A percentile compares a stretch with the other conserved stretches of the same genome.
Conservation (phyloP, 2,329 filamentous ascomycete genomes). For the Aspergillus sp. region DNA sequence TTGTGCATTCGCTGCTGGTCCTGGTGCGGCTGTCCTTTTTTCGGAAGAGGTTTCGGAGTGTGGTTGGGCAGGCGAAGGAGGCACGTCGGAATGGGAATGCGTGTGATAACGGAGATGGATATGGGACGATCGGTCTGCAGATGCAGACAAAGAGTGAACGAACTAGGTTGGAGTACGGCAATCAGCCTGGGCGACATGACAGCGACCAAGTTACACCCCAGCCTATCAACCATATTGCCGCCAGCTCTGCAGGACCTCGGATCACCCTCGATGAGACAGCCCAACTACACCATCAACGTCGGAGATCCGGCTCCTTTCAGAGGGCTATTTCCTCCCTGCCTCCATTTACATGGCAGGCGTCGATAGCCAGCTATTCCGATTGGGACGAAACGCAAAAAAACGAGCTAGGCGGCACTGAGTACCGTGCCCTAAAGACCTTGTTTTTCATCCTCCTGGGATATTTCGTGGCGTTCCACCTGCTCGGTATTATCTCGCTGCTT, state of each 20-base stretch:
- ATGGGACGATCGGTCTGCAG: background rate
- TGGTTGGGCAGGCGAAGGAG: constrained; percentile 61
- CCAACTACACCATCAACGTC: background rate
- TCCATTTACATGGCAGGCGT: constrained; percentile 59
- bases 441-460: constrained; percentile 67
- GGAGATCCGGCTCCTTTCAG: constrained; percentile 1
- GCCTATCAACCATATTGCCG: constrained; percentile 5
- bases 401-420: constrained; percentile 89
- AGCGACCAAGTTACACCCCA: constrained; percentile 10
- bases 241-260: constrained; percentile 16
- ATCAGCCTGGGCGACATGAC: background rate
- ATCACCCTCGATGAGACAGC: constrained; percentile 17
- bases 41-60: constrained; percentile 78
- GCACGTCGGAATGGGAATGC: constrained; percentile 40
- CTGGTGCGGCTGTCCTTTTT: constrained; percentile 93
- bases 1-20: constrained; percentile 73
- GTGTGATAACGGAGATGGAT: background rate
- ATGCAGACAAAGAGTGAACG: background rate
- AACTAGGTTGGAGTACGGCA: too few relatives aligned
- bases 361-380: constrained; percentile 78
- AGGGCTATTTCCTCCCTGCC: background rate
- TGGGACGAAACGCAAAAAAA: constrained; percentile 86
- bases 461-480: constrained; percentile 68
- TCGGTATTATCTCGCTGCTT: constrained; percentile 62
- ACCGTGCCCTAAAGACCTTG: constrained; percentile 76